Percentiles rank a stretch among this genome's conserved stretches.
phyloP scores from a whole-genome alignment of 192 early-diverging fungal genomes.

The Backusella westeae region DNA sequence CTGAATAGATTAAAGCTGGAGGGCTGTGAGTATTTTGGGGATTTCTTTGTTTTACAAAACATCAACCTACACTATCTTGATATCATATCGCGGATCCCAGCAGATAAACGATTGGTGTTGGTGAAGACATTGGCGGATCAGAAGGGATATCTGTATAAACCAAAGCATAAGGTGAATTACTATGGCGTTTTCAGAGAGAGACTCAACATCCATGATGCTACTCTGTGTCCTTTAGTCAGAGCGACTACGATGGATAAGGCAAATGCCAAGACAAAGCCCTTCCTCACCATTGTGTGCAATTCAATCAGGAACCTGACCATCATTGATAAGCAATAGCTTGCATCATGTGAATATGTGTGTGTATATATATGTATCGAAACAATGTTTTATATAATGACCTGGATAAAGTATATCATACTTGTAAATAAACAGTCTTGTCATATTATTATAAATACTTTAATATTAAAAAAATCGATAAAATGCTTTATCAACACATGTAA shows the following conservation, averaged over 20 bases:
- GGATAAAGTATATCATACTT: too few species aligned
- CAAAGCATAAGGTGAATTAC: background rate
- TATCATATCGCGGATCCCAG: background rate
- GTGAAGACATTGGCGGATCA: background rate
- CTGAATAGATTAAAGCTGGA: background rate
- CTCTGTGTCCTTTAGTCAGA: background rate
- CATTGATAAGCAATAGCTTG: background rate
- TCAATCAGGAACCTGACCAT: background rate
- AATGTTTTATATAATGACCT: background rate
- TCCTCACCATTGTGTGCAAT: background rate
- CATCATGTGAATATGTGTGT: background rate
- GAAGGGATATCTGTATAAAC: background rate
- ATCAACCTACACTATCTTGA: background rate
- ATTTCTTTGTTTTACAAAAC: background rate
- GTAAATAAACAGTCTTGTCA: too few species aligned
- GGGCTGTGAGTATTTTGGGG: background rate
- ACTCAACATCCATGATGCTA: background rate
- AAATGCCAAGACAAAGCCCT: background rate
- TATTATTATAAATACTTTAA: too few species aligned
- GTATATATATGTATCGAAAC: background rate
- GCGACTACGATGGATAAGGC: background rate
- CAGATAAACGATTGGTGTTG: background rate
- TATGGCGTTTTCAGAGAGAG: background rate
- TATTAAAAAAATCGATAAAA: too few species aligned
- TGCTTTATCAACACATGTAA: too few species aligned